Evolutionary conservation across 176 grass and related monocot species (phyloP), one percentile per base, ranked within the genome.

Genomic region (Aegilops sharonensis): DNA sequence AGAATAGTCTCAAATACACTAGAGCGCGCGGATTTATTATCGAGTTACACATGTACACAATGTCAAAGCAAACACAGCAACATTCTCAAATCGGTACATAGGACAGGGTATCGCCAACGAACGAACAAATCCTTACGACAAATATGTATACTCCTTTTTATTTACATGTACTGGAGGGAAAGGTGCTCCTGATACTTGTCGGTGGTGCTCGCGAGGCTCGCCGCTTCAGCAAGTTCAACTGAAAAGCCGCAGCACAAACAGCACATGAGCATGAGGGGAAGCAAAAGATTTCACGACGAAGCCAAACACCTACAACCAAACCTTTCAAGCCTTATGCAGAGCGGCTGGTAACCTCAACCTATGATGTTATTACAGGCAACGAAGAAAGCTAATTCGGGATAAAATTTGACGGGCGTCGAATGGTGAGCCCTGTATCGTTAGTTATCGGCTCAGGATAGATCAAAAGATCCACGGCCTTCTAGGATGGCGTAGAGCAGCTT

Each of bases 381-480:
- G 3, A 78, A 86, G 78, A 77, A 89, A 77, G 52, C 71, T 90
- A 82, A 23, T 57, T 74, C 78, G 81, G 36, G 27, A 85, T 90
- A 86, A 79, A 90, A 86, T 54, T 63, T 63, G 78, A 61, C 21
- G 65, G 75, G 84, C 64, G 4, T 86, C 43, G 17, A 79, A 86
- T 79, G 76, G 48, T 40, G 50, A 47, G 59, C 72, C 88, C 63
- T 90, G 78, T 90, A 86, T 77, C 54, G 88, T 89, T 85, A 85
- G 83, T 90, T 81, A 21, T 36, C 45, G 80, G 60, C 54, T 91
- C 82, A 98, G 32, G 95, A 98, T 30, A 98, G 95, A 89, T 98
- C 93, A 83, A 98, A 98, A 6, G 93, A 98, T 68, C 95, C 95
- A 70, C 92, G 95, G 78, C 95, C 95, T 91, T 98, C 95, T 20